Evolutionary conservation across 768 basidiomycete genomes (phyloP).

Genomic region (Russula sp.): DNA sequence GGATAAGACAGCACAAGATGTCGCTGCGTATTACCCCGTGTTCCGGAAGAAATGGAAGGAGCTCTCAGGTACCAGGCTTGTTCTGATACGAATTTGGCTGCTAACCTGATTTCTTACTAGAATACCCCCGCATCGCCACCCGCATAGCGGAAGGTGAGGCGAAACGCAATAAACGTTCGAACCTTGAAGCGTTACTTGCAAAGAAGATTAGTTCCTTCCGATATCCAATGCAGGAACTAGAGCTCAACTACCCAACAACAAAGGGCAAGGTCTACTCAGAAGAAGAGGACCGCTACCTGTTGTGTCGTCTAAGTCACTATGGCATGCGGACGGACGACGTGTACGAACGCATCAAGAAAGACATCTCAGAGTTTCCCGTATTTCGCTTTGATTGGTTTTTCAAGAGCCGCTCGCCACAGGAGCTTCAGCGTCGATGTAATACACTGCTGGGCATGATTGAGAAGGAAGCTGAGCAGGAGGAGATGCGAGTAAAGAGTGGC

Average conservation of each 20-base stretch:
- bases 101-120: conserved; percentile 30
- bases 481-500: conserved; percentile 54
- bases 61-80: conserved; percentile 47
- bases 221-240: conserved; percentile 95
- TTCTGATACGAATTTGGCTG: neutral
- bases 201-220: conserved; percentile 77
- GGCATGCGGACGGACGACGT: conserved; percentile 85
- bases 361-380: conserved; percentile 93
- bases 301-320: conserved; percentile 84
- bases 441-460: conserved; percentile 86
- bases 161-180: conserved; percentile 80
- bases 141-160: conserved; percentile 86
- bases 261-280: conserved; percentile 97
- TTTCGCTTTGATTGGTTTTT: conserved; percentile 99
- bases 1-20: conserved; percentile 73
- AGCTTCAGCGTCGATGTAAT: conserved; percentile 80
- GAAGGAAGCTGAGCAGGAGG: conserved; percentile 76
- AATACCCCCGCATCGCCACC: conserved; percentile 73
- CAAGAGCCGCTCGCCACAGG: conserved; percentile 86
- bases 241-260: conserved; percentile 90
- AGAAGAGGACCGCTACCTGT: conserved; percentile 93
- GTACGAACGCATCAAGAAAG: conserved; percentile 92
- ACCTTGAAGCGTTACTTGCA: conserved; percentile 68
- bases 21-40: conserved; percentile 68
- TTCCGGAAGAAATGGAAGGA: conserved; percentile 90